These are phyloP conservation scores for Streptanthus diversifolius DNA, from an alignment of 345 rosid species.

Conservation along the genomic window DNA sequence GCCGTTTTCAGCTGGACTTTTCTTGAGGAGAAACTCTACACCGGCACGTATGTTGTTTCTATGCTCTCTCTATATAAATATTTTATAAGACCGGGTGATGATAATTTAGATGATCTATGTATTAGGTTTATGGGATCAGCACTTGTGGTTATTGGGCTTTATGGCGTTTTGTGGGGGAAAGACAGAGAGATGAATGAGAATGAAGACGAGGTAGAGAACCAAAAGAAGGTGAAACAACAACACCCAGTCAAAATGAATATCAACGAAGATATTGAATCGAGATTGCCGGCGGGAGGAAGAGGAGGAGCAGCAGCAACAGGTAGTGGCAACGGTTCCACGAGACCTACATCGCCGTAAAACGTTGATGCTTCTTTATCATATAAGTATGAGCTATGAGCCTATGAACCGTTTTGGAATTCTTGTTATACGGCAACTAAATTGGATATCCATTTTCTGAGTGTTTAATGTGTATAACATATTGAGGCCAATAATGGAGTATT, in stretches of 20 bases:
- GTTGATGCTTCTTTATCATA: not conserved
- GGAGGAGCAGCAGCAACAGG: not conserved
- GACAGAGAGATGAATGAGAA: constrained; percentile 47
- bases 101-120: not conserved
- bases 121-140: constrained; percentile 63
- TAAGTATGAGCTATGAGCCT: constrained; percentile 7
- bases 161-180: constrained; percentile 88
- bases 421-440: not conserved
- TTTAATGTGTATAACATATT: constrained; percentile 6
- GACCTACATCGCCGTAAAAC: constrained; percentile 12
- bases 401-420: constrained; percentile 6
- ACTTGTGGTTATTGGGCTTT: constrained; percentile 68
- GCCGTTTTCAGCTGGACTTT: constrained; percentile 81
- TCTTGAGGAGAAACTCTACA: constrained; percentile 67
- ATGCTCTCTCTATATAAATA: not conserved
- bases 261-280: constrained; percentile 34
- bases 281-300: not conserved
- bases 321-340: constrained; percentile 19
- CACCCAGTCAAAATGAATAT: not conserved
- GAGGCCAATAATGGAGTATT: constrained; percentile 17
- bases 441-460: constrained; percentile 12
- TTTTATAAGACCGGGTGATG: not conserved
- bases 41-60: constrained; percentile 69
- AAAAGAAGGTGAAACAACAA: constrained; percentile 9
- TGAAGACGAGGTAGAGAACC: constrained; percentile 1